These are phyloP conservation scores for Diplocarpon rosae DNA, from an alignment of 2,329 filamentous ascomycete species.

Conservation along the genomic window DNA sequence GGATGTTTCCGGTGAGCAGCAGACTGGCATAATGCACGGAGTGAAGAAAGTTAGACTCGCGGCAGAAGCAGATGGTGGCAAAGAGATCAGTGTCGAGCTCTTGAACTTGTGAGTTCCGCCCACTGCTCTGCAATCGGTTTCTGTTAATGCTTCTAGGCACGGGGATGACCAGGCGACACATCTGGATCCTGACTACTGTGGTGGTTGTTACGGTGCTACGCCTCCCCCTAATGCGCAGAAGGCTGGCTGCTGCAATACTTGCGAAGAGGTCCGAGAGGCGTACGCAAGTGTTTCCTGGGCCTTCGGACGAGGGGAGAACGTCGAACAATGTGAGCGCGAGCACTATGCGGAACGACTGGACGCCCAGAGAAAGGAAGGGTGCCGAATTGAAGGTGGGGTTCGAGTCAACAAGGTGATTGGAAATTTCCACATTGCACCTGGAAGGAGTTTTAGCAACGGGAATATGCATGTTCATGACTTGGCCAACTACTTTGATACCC, in stretches of 20 bases:
- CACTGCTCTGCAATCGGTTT: slow-evolving; percentile 1
- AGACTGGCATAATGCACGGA: slow-evolving; percentile 86
- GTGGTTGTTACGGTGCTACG: slow-evolving; percentile 79
- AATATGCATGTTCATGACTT: slow-evolving; percentile 98
- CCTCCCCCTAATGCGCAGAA: slow-evolving; percentile 63
- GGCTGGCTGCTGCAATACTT: slow-evolving; percentile 90
- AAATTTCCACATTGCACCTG: slow-evolving; percentile 96
- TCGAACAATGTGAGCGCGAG: slow-evolving; percentile 91
- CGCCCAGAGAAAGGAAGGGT: slow-evolving; percentile 81
- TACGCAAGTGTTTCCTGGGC: slow-evolving; percentile 87
- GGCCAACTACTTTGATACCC: slow-evolving; percentile 81
- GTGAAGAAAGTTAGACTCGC: slow-evolving; percentile 81
- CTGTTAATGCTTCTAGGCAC: slow-evolving; percentile 39
- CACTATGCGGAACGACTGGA: slow-evolving; percentile 86
- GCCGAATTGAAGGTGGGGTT: slow-evolving; percentile 82
- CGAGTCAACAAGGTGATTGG: slow-evolving; percentile 97
- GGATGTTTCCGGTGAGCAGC: slow-evolving; percentile 96
- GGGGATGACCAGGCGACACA: slow-evolving; percentile 60
- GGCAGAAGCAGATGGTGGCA: slow-evolving; percentile 61
- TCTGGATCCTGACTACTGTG: slow-evolving; percentile 86
- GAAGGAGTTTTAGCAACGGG: slow-evolving; percentile 88
- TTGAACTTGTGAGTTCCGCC: slow-evolving; percentile 49
- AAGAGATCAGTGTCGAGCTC: slow-evolving; percentile 58
- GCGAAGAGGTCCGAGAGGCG: slow-evolving; percentile 90
- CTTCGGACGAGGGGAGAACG: slow-evolving; percentile 81